Evolutionary conservation across 257 asterid species (phyloP), one percentile per base, ranked within the genome.

Genomic region (Gynochthodes officinalis): DNA sequence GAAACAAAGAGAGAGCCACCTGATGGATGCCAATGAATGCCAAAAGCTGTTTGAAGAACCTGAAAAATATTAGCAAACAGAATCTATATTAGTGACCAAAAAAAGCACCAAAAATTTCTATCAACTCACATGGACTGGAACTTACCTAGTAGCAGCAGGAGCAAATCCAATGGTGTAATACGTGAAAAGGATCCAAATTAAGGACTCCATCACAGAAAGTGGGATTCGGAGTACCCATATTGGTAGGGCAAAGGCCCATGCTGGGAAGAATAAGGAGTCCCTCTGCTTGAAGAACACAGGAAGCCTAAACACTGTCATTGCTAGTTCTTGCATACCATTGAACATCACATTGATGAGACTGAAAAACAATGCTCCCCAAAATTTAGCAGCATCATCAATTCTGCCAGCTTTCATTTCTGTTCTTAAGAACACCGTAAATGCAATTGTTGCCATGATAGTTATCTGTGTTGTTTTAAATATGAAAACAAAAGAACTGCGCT

Each of bases 161-260:
- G 97, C 96, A 80, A 92, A 89, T 7, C 97, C 97, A 61, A 92
- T 89, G 73, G 93, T 73, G 84, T 92, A 92, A 67, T 92, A 92
- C 2, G 97, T 92, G 69, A 92, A 78, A 63, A 83, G 12, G 33
- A 88, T 82, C 97, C 97, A 92, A 76, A 92, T 72, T 2, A 60
- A 11, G 6, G 97, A 89, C 76, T 92, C 96, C 81, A 83, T 60
- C 0, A 89, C 43, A 0, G 97, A 92, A 12, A 89, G 69, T 10
- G 97, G 97, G 67, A 89, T 77, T 7, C 91, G 79, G 1, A 89
- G 87, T 5, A 84, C 78, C 97, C 96, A 89, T 81, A 89, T 89
- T 7, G 97, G 97, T 82, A 92, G 76, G 2, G 95, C 92, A 70
- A 92, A 92, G 7, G 97, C 96, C 97, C 97, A 92, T 32, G 96